phyloP scores from a whole-genome alignment of 1,284 basidiomycete species.

The Fomitiporia mediterranea region DNA sequence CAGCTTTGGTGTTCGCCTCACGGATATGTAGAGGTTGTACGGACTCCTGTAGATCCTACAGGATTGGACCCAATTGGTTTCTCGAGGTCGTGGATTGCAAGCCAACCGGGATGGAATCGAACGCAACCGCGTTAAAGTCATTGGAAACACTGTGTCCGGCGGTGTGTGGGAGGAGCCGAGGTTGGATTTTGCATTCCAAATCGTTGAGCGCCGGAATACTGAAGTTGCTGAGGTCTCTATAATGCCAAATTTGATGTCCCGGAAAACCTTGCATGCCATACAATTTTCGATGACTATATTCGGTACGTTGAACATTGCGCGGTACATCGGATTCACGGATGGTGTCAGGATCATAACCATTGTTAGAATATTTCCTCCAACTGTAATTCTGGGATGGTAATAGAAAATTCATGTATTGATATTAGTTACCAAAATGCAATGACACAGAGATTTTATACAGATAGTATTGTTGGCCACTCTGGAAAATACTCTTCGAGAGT shows the following conservation, averaged over 20 bases:
- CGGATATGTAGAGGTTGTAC: no score
- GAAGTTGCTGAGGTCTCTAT: no score
- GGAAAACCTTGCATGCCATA: slow-evolving; percentile 31
- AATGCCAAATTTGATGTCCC: slow-evolving; percentile 23
- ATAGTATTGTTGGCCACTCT: slow-evolving; percentile 32
- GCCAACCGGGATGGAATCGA: no score
- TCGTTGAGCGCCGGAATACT: no score
- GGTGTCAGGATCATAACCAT: slow-evolving; percentile 23
- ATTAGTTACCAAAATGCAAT: neutral
- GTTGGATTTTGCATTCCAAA: no score
- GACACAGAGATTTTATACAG: slow-evolving; percentile 30
- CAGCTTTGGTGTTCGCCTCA: no score
- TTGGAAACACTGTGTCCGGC: no score
- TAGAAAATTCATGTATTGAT: neutral
- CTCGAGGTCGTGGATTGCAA: no score
- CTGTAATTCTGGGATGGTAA: slow-evolving; percentile 23
- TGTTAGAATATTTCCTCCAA: slow-evolving; percentile 24
- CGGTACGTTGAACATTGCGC: slow-evolving; percentile 21
- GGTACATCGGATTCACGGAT: slow-evolving; percentile 17
- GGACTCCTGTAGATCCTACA: no score
- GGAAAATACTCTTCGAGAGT: slow-evolving; percentile 29
- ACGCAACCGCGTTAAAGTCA: no score
- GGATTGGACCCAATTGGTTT: no score
- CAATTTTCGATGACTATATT: slow-evolving; percentile 27
- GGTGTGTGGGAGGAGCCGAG: no score